A percentile compares a stretch with the other conserved stretches of the same genome.
These are phyloP conservation scores for Brassica napus DNA, from an alignment of 345 rosid genomes.

Conservation along the genomic window DNA sequence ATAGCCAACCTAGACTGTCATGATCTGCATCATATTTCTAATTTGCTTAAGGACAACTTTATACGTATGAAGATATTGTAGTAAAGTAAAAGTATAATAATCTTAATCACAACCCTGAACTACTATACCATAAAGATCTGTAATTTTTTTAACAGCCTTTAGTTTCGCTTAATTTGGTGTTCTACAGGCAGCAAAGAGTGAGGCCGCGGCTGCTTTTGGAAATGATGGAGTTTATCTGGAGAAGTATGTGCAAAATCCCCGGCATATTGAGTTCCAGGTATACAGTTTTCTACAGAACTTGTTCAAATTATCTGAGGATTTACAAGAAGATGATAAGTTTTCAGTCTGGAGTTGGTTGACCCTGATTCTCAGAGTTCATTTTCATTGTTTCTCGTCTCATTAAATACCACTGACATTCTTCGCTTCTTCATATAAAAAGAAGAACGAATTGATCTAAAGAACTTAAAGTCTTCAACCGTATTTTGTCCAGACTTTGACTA, in stretches of 20 bases:
- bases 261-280: slow-evolving; percentile 99
- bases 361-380: background rate
- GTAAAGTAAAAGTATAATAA: too few relatives aligned
- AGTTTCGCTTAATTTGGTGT: slow-evolving; percentile 27
- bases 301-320: background rate
- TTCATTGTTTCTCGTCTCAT: background rate
- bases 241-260: slow-evolving; percentile 88
- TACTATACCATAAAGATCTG: slow-evolving; percentile 4
- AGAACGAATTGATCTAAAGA: background rate
- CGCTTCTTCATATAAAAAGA: background rate
- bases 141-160: slow-evolving; percentile 1
- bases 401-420: background rate
- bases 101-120: too few relatives aligned
- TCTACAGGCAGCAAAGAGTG: slow-evolving; percentile 92
- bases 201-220: slow-evolving; percentile 98
- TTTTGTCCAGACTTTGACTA: background rate
- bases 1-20: background rate
- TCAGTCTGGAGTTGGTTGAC: background rate
- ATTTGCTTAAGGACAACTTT: background rate
- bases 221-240: slow-evolving; percentile 98
- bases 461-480: background rate
- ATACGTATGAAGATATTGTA: background rate
- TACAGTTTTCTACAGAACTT: background rate
- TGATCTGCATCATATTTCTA: slow-evolving; percentile 1
- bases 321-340: background rate